These are phyloP conservation scores for Trypanosoma lewisi DNA, from an alignment of 208 protist genomes.

Conservation along the genomic window DNA sequence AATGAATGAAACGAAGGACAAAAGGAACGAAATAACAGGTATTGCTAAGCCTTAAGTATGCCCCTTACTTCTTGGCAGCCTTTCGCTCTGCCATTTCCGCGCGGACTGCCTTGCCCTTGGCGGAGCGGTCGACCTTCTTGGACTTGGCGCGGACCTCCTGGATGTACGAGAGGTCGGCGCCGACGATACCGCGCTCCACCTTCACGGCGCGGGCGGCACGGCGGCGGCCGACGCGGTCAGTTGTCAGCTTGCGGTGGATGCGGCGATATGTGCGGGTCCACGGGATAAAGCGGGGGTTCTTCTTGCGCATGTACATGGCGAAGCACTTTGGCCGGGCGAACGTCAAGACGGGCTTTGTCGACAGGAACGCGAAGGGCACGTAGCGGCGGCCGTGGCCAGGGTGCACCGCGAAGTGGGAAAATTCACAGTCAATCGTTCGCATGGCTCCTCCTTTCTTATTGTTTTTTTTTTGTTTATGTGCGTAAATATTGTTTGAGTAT, in stretches of 20 bases:
- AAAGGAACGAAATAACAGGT: slow-evolving; percentile 9
- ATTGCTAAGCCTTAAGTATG: not conserved
- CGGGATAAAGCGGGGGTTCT: slow-evolving; percentile 91
- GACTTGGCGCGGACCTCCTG: slow-evolving; percentile 77
- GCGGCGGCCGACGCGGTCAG: slow-evolving; percentile 80
- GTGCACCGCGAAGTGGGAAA: slow-evolving; percentile 92
- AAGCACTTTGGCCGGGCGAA: slow-evolving; percentile 90
- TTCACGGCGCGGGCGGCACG: slow-evolving; percentile 73
- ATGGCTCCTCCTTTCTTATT: slow-evolving; percentile 33
- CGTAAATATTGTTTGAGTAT: no score
- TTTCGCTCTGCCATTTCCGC: slow-evolving; percentile 89
- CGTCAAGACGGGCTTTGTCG: slow-evolving; percentile 93
- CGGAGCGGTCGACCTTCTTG: slow-evolving; percentile 81
- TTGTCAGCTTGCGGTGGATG: slow-evolving; percentile 91
- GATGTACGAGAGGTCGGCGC: slow-evolving; percentile 89
- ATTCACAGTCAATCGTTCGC: slow-evolving; percentile 92
- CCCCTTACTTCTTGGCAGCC: slow-evolving; percentile 85
- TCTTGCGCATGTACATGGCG: slow-evolving; percentile 92
- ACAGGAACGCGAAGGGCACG: slow-evolving; percentile 92
- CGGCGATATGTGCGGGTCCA: slow-evolving; percentile 94
- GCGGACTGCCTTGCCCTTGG: slow-evolving; percentile 86
- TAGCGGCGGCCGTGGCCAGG: slow-evolving; percentile 93
- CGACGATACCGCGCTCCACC: slow-evolving; percentile 81
- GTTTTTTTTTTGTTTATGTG: not conserved
- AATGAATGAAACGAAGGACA: slow-evolving; percentile 19